Conservation (phyloP, 371 early-diverging fungal genomes). For the Mortierella sp. region DNA sequence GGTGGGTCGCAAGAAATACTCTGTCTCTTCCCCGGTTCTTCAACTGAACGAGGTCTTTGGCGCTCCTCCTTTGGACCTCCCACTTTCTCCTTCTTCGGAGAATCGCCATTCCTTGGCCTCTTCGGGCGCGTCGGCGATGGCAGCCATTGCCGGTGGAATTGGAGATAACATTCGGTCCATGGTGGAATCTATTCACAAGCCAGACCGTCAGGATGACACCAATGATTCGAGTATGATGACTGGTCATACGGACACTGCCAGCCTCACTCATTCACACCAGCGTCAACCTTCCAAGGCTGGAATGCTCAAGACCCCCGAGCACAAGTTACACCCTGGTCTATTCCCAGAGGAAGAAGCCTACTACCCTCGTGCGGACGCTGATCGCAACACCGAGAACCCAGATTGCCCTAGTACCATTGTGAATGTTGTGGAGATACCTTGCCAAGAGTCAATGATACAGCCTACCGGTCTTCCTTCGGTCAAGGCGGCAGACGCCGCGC, state of each 20-base stretch:
- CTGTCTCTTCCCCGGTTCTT: slow-evolving; percentile 27
- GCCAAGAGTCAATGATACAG: background rate
- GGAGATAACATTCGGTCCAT: slow-evolving; percentile 16
- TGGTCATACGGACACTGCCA: background rate
- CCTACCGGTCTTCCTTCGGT: too few relatives aligned
- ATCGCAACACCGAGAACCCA: background rate
- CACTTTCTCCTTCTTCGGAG: background rate
- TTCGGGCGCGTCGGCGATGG: background rate
- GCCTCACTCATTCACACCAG: background rate
- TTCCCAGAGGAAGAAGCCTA: slow-evolving; percentile 31
- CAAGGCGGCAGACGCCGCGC: too few relatives aligned
- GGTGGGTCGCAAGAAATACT: slow-evolving; percentile 31
- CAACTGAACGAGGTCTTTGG: slow-evolving; percentile 23
- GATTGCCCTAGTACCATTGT: background rate
- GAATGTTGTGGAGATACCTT: background rate
- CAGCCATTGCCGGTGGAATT: slow-evolving; percentile 8
- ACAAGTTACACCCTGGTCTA: slow-evolving; percentile 7
- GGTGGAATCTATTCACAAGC: slow-evolving; percentile 11
- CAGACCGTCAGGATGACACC: background rate
- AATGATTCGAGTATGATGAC: background rate
- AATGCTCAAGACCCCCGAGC: slow-evolving; percentile 15
- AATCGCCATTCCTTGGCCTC: background rate
- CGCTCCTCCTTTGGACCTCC: slow-evolving; percentile 1
- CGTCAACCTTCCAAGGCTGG: slow-evolving; percentile 10
- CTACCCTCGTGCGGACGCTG: slow-evolving; percentile 16